These are phyloP conservation scores for Malus asiatica DNA, from an alignment of 306 rosid genomes.

Conservation along the genomic window DNA sequence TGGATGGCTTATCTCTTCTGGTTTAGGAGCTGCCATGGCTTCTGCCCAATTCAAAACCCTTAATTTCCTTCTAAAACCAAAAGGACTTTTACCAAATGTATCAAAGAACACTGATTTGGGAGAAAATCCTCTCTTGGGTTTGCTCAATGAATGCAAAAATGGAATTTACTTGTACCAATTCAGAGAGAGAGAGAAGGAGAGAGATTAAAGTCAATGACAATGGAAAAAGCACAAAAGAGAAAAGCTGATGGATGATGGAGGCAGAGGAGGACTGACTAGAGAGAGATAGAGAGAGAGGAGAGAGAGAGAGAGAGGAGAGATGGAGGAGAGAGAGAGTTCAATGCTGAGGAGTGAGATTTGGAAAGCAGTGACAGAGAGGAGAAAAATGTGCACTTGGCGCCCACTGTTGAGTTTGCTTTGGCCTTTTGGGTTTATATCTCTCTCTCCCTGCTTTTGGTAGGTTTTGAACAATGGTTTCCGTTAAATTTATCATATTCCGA, in stretches of 20 bases:
- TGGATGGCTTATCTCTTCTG: conserved; percentile 79
- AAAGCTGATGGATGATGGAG: neutral
- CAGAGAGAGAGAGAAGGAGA: neutral
- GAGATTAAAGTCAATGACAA: conserved; percentile 1
- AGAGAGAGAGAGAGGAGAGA: conserved; percentile 14
- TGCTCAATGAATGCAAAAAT: neutral
- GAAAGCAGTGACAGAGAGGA: conserved; percentile 18
- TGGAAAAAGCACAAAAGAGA: conserved; percentile 27
- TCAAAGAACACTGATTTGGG: neutral
- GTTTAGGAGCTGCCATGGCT: conserved; percentile 66
- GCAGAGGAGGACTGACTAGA: conserved; percentile 10
- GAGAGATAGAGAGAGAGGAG: conserved; percentile 26
- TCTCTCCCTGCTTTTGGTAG: neutral
- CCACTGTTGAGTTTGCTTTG: conserved; percentile 15
- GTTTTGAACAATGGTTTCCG: conserved; percentile 46
- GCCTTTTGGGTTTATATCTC: conserved; percentile 8
- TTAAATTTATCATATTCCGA: conserved; percentile 48
- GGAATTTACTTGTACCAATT: neutral
- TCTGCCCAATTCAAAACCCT: conserved; percentile 17
- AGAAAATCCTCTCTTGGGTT: neutral
- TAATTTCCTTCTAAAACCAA: conserved; percentile 12
- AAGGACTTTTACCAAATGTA: neutral
- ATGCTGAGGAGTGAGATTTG: conserved; percentile 12
- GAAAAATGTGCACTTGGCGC: conserved; percentile 35
- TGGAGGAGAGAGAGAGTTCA: conserved; percentile 9